phyloP scores from a whole-genome alignment of 2,329 filamentous ascomycete genomes.

The Purpureocillium takamizusanense region DNA sequence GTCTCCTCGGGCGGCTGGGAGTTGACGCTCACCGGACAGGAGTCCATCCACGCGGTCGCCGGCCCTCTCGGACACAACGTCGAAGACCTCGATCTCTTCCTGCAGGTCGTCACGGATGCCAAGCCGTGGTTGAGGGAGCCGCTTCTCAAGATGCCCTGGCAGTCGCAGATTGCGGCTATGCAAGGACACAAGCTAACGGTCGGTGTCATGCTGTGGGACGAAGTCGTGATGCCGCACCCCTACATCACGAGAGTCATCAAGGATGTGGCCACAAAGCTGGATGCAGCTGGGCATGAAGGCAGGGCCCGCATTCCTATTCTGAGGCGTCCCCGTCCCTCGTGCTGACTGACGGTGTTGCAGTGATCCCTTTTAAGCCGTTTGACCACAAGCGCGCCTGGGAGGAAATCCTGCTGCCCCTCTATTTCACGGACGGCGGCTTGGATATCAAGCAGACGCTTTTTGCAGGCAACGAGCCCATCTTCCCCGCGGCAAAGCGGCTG shows the following conservation, averaged over 20 bases:
- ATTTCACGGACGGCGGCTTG: slow-evolving; percentile 52
- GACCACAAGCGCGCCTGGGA: slow-evolving; percentile 7
- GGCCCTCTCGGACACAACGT: slow-evolving; percentile 25
- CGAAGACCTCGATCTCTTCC: slow-evolving; percentile 23
- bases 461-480: slow-evolving; percentile 45
- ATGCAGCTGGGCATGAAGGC: slow-evolving; percentile 40
- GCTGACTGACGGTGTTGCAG: slow-evolving; percentile 3
- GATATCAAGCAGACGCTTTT: slow-evolving; percentile 41
- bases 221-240: slow-evolving; percentile 50
- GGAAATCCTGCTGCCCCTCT: slow-evolving; percentile 33
- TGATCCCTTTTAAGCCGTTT: slow-evolving; percentile 5
- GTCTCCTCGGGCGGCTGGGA: slow-evolving; percentile 16
- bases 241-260: slow-evolving; percentile 48
- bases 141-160: slow-evolving; percentile 16
- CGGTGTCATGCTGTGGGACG: slow-evolving; percentile 37
- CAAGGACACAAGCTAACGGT: slow-evolving; percentile 14
- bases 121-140: slow-evolving; percentile 25
- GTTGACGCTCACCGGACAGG: slow-evolving; percentile 22
- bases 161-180: slow-evolving; percentile 2
- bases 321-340: slow-evolving; percentile 40
- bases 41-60: slow-evolving; percentile 21
- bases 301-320: slow-evolving; percentile 41
- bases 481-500: slow-evolving; percentile 39
- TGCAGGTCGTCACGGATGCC: slow-evolving; percentile 19
- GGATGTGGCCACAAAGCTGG: slow-evolving; percentile 41